These are phyloP conservation scores for Rhododendron simsii DNA, from an alignment of 148 eudicot species.

Conservation along the genomic window DNA sequence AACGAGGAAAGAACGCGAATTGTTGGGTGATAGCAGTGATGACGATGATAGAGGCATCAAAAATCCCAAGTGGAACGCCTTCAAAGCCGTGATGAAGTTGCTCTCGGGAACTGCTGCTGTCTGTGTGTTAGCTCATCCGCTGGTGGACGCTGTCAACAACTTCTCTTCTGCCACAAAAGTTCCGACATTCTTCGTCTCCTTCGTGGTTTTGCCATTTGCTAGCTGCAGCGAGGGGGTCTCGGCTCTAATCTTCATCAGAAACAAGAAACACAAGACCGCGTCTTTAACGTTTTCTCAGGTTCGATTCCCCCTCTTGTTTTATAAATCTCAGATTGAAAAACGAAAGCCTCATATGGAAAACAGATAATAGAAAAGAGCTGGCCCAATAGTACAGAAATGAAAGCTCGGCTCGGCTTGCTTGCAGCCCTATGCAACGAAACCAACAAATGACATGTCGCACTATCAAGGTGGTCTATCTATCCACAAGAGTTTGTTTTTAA, in stretches of 20 bases:
- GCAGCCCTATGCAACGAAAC: no score
- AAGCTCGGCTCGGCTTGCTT: no score
- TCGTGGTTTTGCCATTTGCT: not conserved
- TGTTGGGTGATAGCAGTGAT: not conserved
- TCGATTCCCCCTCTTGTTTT: not conserved
- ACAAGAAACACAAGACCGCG: conserved; percentile 2
- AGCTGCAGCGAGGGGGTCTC: conserved; percentile 7
- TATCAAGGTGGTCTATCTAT: not conserved
- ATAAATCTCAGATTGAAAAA: not conserved
- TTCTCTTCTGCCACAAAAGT: conserved; percentile 3
- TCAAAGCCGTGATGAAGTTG: not conserved
- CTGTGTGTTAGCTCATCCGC: not conserved
- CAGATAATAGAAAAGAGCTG: not conserved
- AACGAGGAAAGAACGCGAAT: conserved; percentile 5
- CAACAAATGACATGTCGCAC: no score
- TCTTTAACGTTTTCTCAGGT: conserved; percentile 9
- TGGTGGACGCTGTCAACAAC: conserved; percentile 6
- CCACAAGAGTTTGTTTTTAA: not conserved
- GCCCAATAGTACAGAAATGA: no score
- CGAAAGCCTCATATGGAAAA: not conserved
- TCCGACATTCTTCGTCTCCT: not conserved
- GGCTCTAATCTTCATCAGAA: not conserved
- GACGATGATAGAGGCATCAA: not conserved
- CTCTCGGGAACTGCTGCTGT: not conserved
- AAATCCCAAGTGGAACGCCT: conserved; percentile 5